These are phyloP conservation scores for Nemania sp. DNA, from an alignment of 2,329 filamentous ascomycete genomes.

Conservation along the genomic window DNA sequence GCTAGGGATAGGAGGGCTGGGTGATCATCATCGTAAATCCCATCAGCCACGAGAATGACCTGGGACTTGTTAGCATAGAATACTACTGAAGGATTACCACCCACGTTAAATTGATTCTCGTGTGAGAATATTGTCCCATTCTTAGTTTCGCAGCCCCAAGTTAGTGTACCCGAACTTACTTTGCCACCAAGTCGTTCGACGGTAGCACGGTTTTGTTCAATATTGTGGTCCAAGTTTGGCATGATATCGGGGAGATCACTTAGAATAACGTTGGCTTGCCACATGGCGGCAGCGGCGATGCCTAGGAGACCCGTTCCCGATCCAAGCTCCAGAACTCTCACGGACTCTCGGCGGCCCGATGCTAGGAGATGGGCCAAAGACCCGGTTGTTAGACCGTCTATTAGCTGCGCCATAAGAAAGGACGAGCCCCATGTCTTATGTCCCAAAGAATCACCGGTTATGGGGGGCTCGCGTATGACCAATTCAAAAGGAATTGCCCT, in stretches of 20 bases:
- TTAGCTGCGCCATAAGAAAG: conserved; percentile 81
- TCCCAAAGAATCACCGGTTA: conserved; percentile 89
- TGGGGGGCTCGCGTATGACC: conserved; percentile 83
- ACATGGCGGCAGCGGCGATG: conserved; percentile 81
- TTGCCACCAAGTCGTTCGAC: conserved; percentile 67
- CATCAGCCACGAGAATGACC: conserved; percentile 86
- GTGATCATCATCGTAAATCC: conserved; percentile 87
- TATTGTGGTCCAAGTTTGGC: conserved; percentile 82
- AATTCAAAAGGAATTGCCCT: conserved; percentile 66
- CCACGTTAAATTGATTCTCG: conserved; percentile 65
- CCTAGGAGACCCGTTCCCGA: conserved; percentile 93
- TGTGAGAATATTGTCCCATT: conserved; percentile 60
- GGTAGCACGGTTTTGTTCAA: conserved; percentile 69
- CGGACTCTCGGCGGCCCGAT: conserved; percentile 45
- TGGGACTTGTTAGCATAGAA: conserved; percentile 49
- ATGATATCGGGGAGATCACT: conserved; percentile 90
- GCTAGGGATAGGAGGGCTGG: conserved; percentile 78
- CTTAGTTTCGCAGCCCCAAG: conserved; percentile 72
- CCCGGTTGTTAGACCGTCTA: conserved; percentile 63
- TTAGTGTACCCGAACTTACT: conserved; percentile 74
- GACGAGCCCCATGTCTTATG: conserved; percentile 97
- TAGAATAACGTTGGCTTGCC: conserved; percentile 74
- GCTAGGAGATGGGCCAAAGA: conserved; percentile 61
- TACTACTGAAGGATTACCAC: conserved; percentile 17
- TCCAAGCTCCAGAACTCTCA: conserved; percentile 79